Conservation (phyloP, 2,329 filamentous ascomycete species). For the Epichloe bromicola region DNA sequence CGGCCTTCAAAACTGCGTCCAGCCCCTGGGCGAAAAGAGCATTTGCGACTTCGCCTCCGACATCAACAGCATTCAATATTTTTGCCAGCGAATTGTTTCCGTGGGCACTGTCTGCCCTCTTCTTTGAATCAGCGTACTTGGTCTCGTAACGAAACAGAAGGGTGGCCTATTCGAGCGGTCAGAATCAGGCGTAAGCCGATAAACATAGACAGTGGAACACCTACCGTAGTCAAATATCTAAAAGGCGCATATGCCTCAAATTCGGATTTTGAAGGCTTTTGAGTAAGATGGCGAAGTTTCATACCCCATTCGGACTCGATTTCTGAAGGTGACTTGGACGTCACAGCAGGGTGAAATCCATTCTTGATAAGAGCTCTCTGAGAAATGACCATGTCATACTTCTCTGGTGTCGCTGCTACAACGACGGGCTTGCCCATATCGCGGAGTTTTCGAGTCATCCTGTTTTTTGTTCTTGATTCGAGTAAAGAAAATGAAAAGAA, state of each 20-base stretch:
- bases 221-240: constrained; percentile 5
- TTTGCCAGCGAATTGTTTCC: neutral
- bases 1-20: constrained; percentile 11
- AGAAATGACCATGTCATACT: constrained; percentile 9
- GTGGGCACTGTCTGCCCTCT: neutral
- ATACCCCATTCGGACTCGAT: constrained; percentile 3
- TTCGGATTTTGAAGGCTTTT: neutral
- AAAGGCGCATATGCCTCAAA: neutral
- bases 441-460: neutral
- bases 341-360: constrained; percentile 11
- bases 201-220: neutral
- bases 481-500: no score
- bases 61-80: constrained; percentile 4
- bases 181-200: neutral
- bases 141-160: constrained; percentile 8
- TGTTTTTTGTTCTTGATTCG: neutral
- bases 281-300: neutral
- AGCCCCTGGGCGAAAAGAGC: constrained; percentile 13
- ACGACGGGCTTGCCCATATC: neutral
- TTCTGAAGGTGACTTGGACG: constrained; percentile 2
- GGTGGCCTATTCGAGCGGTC: neutral
- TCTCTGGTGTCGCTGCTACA: neutral
- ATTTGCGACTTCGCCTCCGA: constrained; percentile 10
- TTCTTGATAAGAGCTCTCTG: constrained; percentile 3
- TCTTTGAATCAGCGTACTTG: neutral